Conservation (phyloP, 306 rosid species). For the Cicer cuneatum region DNA sequence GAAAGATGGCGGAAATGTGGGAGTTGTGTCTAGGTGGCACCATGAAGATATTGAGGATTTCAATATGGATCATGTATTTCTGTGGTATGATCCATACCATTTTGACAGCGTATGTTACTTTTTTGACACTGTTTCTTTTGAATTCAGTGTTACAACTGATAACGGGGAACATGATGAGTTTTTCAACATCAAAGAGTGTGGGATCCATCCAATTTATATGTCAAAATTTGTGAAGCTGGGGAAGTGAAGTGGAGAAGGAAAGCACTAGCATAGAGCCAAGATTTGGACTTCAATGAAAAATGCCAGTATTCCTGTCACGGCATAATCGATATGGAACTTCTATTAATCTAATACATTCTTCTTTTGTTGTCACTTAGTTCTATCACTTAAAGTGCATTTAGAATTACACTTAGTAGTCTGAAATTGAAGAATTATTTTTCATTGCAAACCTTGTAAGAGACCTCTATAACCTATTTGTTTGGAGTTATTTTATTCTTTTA, state of each 20-base stretch:
- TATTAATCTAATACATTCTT: too few species aligned
- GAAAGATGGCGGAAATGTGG: neutral
- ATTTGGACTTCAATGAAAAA: neutral
- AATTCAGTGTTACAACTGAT: constrained; percentile 3
- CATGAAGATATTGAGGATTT: neutral
- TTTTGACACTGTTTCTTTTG: neutral
- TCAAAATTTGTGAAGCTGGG: neutral
- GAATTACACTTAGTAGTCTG: too few species aligned
- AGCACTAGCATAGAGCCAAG: neutral
- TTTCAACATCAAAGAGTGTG: constrained; percentile 1
- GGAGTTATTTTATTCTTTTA: too few species aligned
- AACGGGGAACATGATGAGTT: neutral
- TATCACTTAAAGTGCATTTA: too few species aligned
- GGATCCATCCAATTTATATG: neutral
- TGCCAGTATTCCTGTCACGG: neutral
- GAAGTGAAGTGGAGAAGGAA: neutral
- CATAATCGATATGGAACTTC: neutral
- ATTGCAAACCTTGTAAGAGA: too few species aligned
- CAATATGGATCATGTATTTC: neutral
- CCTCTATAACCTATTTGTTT: too few species aligned
- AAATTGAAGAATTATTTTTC: too few species aligned
- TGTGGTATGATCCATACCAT: constrained; percentile 39
- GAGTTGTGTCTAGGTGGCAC: neutral
- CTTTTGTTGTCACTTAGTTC: too few species aligned
- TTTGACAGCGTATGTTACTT: neutral